These are phyloP conservation scores for Huntiella abstrusa DNA, from an alignment of 2,329 filamentous ascomycete genomes.

Conservation along the genomic window DNA sequence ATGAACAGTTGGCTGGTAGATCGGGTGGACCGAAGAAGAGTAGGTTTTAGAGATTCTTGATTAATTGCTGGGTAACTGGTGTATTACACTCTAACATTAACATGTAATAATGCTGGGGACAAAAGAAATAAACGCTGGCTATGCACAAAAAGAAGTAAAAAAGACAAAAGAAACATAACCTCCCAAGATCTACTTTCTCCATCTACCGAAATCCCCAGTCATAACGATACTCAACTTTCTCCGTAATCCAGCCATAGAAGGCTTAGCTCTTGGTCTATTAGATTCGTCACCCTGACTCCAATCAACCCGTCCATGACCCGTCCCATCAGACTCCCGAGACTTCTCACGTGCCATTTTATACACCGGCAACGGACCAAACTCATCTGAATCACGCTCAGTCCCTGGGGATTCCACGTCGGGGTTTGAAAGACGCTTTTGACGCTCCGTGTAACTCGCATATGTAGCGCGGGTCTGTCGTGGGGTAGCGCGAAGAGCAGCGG, in stretches of 20 bases:
- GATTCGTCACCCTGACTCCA: constrained; percentile 40
- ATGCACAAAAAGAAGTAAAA: neutral
- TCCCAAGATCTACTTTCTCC: neutral
- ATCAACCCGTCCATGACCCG: constrained; percentile 27
- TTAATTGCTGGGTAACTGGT: neutral
- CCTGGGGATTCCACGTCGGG: neutral
- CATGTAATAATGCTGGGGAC: neutral
- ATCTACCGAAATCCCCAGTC: constrained; percentile 11
- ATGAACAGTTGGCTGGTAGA: constrained; percentile 2
- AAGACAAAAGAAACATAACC: neutral
- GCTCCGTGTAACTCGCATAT: no score
- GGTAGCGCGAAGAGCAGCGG: no score
- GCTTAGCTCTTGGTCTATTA: constrained; percentile 11
- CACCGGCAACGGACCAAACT: neutral
- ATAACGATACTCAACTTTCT: constrained; percentile 13
- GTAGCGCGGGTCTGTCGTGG: no score
- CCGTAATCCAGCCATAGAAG: constrained; percentile 30
- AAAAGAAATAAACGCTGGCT: neutral
- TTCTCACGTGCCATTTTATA: neutral
- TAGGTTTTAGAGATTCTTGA: neutral
- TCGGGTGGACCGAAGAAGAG: neutral
- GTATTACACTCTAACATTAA: neutral
- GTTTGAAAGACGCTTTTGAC: no score
- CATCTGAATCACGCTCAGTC: neutral
- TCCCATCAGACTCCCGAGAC: constrained; percentile 4